Evolutionary conservation across 148 eudicot species (phyloP).

Genomic region (Vaccinium myrtillus): DNA sequence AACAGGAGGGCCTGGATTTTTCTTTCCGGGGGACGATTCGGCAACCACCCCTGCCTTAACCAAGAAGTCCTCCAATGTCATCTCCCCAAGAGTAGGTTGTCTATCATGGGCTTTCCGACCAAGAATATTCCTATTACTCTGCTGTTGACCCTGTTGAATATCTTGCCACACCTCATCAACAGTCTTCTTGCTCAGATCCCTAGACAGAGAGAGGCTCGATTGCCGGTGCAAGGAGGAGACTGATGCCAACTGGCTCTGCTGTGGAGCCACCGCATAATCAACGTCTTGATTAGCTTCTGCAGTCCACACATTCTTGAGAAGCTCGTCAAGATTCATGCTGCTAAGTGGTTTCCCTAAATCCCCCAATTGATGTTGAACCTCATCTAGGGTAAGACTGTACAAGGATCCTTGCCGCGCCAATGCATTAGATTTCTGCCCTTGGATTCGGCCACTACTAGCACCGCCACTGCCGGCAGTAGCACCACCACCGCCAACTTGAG

Average conservation of each 20-base stretch:
- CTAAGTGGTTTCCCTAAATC: conserved; percentile 87
- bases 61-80: conserved; percentile 92
- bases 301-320: conserved; percentile 69
- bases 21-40: conserved; percentile 35
- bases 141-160: conserved; percentile 61
- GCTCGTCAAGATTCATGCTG: conserved; percentile 95
- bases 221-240: conserved; percentile 44
- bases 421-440: conserved; percentile 39
- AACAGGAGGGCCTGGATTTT: conserved; percentile 28
- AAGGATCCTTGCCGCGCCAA: conserved; percentile 71
- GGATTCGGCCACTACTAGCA: conserved; percentile 36
- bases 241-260: conserved; percentile 25
- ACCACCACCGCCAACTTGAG: conserved; percentile 57
- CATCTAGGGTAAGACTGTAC: conserved; percentile 91
- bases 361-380: conserved; percentile 87
- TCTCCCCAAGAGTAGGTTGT: conserved; percentile 76
- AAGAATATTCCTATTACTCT: conserved; percentile 24
- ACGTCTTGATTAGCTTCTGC: conserved; percentile 56
- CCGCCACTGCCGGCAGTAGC: conserved; percentile 24
- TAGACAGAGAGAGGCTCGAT: conserved; percentile 46
- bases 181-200: conserved; percentile 79
- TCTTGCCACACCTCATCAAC: conserved; percentile 94
- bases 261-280: conserved; percentile 34
- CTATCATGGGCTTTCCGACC: conserved; percentile 44
- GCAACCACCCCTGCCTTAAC: conserved; percentile 81